Percentiles rank a stretch among this genome's conserved stretches.
Conservation (phyloP, 2,329 filamentous ascomycete species). For the Madurella mycetomatis region DNA sequence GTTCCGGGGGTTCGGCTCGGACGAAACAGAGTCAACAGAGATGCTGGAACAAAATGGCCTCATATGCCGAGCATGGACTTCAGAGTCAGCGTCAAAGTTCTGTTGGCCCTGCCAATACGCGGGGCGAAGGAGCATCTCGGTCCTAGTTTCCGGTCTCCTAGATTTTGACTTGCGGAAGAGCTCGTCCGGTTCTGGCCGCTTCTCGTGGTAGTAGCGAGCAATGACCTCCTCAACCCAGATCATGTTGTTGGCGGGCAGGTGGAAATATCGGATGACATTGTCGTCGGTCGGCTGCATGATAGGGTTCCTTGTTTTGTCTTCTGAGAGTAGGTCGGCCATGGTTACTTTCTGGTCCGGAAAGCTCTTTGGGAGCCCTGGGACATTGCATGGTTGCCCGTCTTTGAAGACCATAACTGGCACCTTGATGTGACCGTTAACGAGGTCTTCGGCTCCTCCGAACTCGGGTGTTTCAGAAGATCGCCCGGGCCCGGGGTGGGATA, state of each 20-base stretch:
- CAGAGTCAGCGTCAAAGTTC: slow-evolving; percentile 22
- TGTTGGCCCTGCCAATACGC: slow-evolving; percentile 35
- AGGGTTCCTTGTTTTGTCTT: slow-evolving; percentile 17
- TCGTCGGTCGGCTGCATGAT: slow-evolving; percentile 14
- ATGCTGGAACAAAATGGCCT: slow-evolving; percentile 32
- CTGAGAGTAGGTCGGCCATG: slow-evolving; percentile 17
- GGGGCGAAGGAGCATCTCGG: slow-evolving; percentile 19
- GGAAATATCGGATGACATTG: slow-evolving; percentile 20
- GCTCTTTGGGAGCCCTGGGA: slow-evolving; percentile 5
- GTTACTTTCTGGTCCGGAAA: slow-evolving; percentile 20
- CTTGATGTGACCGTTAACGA: slow-evolving; percentile 17
- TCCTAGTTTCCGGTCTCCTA: slow-evolving; percentile 4
- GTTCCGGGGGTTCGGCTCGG: slow-evolving; percentile 22
- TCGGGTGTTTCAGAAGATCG: not conserved
- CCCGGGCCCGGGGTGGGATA: not conserved
- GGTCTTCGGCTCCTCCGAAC: not conserved
- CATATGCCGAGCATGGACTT: slow-evolving; percentile 36
- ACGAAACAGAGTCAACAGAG: slow-evolving; percentile 19
- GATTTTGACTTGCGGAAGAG: not conserved
- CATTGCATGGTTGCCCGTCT: slow-evolving; percentile 13
- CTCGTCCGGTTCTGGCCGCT: slow-evolving; percentile 7
- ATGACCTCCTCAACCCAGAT: slow-evolving; percentile 21
- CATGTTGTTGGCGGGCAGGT: slow-evolving; percentile 26
- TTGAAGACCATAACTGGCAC: slow-evolving; percentile 20
- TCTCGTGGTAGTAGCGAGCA: slow-evolving; percentile 23